Conservation (phyloP, 2,329 filamentous ascomycete species). For the Penicillium sp. region DNA sequence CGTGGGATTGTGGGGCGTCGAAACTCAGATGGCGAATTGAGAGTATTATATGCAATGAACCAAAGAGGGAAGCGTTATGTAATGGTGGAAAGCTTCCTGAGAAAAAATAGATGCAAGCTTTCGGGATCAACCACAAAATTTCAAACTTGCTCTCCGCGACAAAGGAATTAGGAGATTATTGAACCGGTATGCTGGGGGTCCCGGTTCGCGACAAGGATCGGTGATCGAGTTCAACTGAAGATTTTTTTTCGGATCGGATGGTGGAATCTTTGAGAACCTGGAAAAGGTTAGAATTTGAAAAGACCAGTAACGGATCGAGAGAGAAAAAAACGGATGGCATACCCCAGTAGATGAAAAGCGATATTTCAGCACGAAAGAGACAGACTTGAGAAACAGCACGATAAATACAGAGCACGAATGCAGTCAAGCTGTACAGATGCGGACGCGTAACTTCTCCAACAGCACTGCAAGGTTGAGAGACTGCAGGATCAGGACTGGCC, state of each 20-base stretch:
- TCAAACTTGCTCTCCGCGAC: slow-evolving; percentile 12
- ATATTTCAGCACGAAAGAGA: slow-evolving; percentile 18
- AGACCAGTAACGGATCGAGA: neutral
- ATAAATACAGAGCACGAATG: slow-evolving; percentile 7
- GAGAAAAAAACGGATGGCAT: slow-evolving; percentile 8
- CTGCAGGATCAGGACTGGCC: neutral
- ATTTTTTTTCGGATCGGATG: slow-evolving; percentile 3
- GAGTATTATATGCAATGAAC: slow-evolving; percentile 26
- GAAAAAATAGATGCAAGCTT: slow-evolving; percentile 11
- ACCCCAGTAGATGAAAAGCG: slow-evolving; percentile 18
- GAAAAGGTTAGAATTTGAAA: neutral
- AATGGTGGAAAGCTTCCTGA: slow-evolving; percentile 9
- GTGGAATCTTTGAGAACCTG: slow-evolving; percentile 7
- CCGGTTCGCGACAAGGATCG: slow-evolving; percentile 4
- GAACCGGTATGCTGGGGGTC: slow-evolving; percentile 15
- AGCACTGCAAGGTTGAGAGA: neutral
- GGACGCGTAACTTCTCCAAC: neutral
- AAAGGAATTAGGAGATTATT: slow-evolving; percentile 30
- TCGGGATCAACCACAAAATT: slow-evolving; percentile 27
- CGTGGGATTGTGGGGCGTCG: slow-evolving; percentile 24
- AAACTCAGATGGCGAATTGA: slow-evolving; percentile 10
- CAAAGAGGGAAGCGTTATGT: slow-evolving; percentile 4
- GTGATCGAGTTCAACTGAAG: slow-evolving; percentile 1
- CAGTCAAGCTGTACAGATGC: slow-evolving; percentile 19
- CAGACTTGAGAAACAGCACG: slow-evolving; percentile 16